Conservation (phyloP, 1,284 basidiomycete species). For the Neonothopanus nambi region DNA sequence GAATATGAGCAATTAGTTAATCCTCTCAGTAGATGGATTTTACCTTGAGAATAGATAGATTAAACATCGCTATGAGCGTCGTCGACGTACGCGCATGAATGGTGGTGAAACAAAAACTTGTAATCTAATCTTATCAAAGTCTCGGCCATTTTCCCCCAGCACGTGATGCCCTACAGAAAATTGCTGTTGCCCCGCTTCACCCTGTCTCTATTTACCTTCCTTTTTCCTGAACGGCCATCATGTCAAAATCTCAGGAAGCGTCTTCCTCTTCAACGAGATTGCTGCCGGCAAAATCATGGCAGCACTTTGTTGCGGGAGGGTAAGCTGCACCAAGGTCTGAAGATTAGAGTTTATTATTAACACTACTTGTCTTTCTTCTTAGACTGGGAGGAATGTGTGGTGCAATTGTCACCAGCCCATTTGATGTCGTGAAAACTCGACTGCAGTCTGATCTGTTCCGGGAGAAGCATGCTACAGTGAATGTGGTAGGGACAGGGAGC, state of each 20-base stretch:
- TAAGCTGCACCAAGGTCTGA: constrained; percentile 38
- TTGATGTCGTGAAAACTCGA: constrained; percentile 98
- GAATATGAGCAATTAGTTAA: not conserved
- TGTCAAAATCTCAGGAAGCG: constrained; percentile 10
- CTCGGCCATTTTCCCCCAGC: not conserved
- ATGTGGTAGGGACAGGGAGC: constrained; percentile 43
- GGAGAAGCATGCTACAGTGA: constrained; percentile 51
- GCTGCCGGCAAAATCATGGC: constrained; percentile 77
- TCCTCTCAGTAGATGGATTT: not conserved
- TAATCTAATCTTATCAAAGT: constrained; percentile 21
- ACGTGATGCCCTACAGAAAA: not conserved
- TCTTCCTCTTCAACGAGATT: constrained; percentile 12
- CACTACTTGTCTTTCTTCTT: constrained; percentile 7
- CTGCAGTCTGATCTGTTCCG: constrained; percentile 90
- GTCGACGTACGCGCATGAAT: not conserved
- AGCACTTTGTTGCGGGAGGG: constrained; percentile 87
- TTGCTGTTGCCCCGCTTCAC: not conserved
- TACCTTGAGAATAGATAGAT: constrained; percentile 32
- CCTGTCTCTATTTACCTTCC: not conserved
- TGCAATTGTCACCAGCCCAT: constrained; percentile 93
- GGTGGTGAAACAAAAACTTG: not conserved
- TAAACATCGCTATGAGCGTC: constrained; percentile 13
- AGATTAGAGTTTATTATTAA: not conserved
- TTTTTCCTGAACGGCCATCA: not conserved
- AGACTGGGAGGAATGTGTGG: constrained; percentile 98